Percentiles rank a stretch among this genome's conserved stretches.
phyloP scores from a whole-genome alignment of 1,284 basidiomycete genomes.

The Apiotrichum akiyoshidainum region DNA sequence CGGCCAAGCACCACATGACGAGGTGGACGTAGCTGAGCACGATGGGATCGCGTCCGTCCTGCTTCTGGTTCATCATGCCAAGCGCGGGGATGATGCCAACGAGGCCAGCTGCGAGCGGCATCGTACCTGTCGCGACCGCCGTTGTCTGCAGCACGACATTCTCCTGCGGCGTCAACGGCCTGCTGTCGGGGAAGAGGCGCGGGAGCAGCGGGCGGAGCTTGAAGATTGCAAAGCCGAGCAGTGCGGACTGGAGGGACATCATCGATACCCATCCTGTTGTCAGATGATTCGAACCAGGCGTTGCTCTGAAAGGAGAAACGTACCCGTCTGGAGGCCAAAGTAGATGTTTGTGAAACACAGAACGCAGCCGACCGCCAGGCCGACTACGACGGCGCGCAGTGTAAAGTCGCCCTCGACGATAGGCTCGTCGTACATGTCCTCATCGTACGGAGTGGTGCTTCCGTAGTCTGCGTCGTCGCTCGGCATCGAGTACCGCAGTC shows the following conservation, averaged over 20 bases:
- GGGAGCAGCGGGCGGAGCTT: constrained; percentile 60
- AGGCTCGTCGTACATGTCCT: constrained; percentile 18
- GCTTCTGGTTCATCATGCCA: constrained; percentile 66
- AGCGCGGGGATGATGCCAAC: constrained; percentile 93
- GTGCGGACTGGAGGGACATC: constrained; percentile 92
- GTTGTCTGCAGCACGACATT: constrained; percentile 93
- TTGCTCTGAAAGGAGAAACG: neutral
- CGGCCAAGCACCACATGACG: constrained; percentile 64
- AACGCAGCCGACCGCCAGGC: constrained; percentile 46
- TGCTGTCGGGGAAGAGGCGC: constrained; percentile 35
- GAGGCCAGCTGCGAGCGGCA: constrained; percentile 90
- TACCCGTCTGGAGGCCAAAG: constrained; percentile 50
- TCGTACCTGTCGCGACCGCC: constrained; percentile 77
- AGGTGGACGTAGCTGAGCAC: constrained; percentile 67
- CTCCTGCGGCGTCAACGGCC: constrained; percentile 74
- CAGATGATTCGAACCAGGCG: neutral
- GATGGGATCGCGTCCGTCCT: constrained; percentile 74
- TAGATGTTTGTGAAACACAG: constrained; percentile 52
- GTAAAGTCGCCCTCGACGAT: constrained; percentile 44
- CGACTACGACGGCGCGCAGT: constrained; percentile 45
- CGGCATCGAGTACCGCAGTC: constrained; percentile 16
- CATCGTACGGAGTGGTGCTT: constrained; percentile 18
- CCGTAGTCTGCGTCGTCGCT: constrained; percentile 20
- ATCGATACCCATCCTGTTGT: constrained; percentile 51
- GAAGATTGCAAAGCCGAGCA: constrained; percentile 86